Conservation (phyloP, 768 basidiomycete genomes). For the Pluteus cervinus region DNA sequence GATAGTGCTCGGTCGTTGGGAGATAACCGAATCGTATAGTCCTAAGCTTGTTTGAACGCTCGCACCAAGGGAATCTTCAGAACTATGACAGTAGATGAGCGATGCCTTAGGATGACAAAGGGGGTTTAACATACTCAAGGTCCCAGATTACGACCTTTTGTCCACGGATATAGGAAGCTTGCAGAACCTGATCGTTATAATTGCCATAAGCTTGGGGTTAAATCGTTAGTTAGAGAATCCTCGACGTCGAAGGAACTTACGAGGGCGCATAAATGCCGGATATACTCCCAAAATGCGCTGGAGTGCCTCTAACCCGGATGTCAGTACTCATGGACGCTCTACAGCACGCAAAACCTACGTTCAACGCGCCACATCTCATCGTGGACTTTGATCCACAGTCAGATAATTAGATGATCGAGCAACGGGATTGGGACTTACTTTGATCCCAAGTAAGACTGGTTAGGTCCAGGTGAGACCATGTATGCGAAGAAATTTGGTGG, state of each 20-base stretch:
- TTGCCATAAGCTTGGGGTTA: conserved; percentile 29
- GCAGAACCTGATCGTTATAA: conserved; percentile 30
- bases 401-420: too few species aligned
- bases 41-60: conserved; percentile 15
- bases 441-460: conserved; percentile 9
- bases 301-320: conserved; percentile 21
- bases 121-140: conserved; percentile 23
- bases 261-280: conserved; percentile 35
- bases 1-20: conserved; percentile 18
- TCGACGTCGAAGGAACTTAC: conserved; percentile 11
- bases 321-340: too few species aligned
- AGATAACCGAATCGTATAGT: conserved; percentile 15
- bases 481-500: conserved; percentile 25
- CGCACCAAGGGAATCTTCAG: conserved; percentile 23
- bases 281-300: conserved; percentile 26
- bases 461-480: conserved; percentile 22
- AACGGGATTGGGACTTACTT: conserved; percentile 6
- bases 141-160: conserved; percentile 32
- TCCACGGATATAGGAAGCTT: conserved; percentile 23
- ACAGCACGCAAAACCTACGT: conserved; percentile 4
- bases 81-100: conserved; percentile 13
- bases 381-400: too few species aligned
- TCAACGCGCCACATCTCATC: conserved; percentile 17
- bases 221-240: not conserved
- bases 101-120: not conserved